A percentile compares a stretch with the other conserved stretches of the same genome.
phyloP scores from a whole-genome alignment of 2,329 filamentous ascomycete species.

The Clonostachys rhizophaga region DNA sequence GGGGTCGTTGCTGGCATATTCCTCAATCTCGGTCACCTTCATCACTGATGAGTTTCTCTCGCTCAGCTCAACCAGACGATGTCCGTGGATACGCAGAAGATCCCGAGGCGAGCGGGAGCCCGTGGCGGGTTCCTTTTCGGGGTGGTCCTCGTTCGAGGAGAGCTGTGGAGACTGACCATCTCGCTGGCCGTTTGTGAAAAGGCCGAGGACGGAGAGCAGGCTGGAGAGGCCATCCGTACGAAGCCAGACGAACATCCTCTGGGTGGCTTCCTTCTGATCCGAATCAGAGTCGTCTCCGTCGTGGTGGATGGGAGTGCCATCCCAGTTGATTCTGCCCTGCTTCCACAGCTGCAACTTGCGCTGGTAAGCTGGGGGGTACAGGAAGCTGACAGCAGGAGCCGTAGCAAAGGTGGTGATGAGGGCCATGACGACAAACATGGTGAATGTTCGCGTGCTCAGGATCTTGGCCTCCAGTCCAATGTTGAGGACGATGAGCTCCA shows the following conservation, averaged over 20 bases:
- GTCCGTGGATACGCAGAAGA: conserved; percentile 81
- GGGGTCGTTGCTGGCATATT: conserved; percentile 69
- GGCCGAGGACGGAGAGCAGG: conserved; percentile 34
- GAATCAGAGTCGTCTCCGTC: neutral
- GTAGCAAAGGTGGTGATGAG: conserved; percentile 81
- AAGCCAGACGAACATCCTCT: conserved; percentile 9
- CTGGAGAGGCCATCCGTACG: conserved; percentile 18
- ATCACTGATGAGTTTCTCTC: too few species aligned
- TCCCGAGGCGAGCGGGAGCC: conserved; percentile 68
- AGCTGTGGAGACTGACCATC: conserved; percentile 2
- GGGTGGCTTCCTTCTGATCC: conserved; percentile 10
- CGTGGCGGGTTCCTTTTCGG: conserved; percentile 2
- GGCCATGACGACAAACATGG: conserved; percentile 94
- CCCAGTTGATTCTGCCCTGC: conserved; percentile 88
- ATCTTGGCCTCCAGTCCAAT: conserved; percentile 81
- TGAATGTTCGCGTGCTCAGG: conserved; percentile 78
- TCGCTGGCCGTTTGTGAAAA: conserved; percentile 57
- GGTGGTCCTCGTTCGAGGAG: conserved; percentile 5
- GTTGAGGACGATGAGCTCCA: conserved; percentile 87
- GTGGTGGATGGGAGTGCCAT: conserved; percentile 26
- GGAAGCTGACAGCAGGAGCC: conserved; percentile 65
- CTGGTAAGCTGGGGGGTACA: conserved; percentile 67
- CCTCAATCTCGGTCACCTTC: conserved; percentile 70
- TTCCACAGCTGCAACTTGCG: conserved; percentile 54
- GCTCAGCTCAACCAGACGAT: conserved; percentile 93